Conservation (phyloP, 108 stramenopile genomes). For the Fistulifera pelliculosa region DNA sequence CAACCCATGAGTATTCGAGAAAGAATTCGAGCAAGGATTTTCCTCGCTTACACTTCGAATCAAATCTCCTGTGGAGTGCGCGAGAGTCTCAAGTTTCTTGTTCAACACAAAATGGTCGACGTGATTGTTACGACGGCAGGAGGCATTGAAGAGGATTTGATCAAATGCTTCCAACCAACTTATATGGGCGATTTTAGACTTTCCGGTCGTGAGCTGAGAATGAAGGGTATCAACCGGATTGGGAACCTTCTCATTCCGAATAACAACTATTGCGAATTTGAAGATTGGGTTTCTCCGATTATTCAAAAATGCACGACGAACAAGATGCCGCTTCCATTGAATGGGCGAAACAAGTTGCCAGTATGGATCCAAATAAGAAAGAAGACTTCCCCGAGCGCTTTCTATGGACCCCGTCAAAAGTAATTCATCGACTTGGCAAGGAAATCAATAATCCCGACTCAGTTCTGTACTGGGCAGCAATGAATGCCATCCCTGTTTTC, state of each 20-base stretch:
- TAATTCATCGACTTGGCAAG: conserved; percentile 91
- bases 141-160: conserved; percentile 98
- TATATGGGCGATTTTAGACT: conserved; percentile 94
- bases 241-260: conserved; percentile 94
- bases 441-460: conserved; percentile 92
- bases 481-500: conserved; percentile 95
- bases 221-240: conserved; percentile 95
- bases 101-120: conserved; percentile 95
- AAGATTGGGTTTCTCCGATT: conserved; percentile 95
- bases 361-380: conserved; percentile 12
- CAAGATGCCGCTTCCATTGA: conserved; percentile 63
- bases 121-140: conserved; percentile 96
- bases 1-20: conserved; percentile 38
- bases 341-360: conserved; percentile 33
- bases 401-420: conserved; percentile 88
- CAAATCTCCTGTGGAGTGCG: conserved; percentile 96
- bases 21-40: conserved; percentile 85
- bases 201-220: conserved; percentile 75
- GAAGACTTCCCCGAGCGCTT: conserved; percentile 26
- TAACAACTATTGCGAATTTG: conserved; percentile 97
- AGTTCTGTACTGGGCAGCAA: conserved; percentile 91
- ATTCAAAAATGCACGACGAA: conserved; percentile 94
- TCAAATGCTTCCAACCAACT: conserved; percentile 97
- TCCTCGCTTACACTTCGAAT: conserved; percentile 95
- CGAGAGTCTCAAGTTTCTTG: conserved; percentile 92